Conservation (phyloP, 139 green algal genomes). For the Chlorella ohadii region DNA sequence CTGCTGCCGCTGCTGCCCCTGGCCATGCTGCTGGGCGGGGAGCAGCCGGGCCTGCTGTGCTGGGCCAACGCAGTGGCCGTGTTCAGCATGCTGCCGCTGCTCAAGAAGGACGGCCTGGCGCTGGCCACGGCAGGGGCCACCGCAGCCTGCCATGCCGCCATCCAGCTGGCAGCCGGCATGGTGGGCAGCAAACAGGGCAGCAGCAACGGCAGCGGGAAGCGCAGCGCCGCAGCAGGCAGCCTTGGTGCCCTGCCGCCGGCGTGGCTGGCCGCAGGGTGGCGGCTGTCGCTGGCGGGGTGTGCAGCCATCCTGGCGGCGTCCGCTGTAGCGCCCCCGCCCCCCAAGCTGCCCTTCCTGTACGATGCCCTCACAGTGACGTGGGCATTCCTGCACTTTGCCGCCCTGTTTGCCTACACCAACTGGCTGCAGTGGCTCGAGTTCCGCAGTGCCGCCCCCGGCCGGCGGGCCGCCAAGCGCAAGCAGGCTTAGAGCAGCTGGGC, state of each 20-base stretch:
- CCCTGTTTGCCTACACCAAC: constrained; percentile 25
- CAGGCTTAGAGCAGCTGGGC: neutral
- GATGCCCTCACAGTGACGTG: constrained; percentile 42
- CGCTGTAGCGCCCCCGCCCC: constrained; percentile 29
- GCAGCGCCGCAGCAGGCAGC: neutral
- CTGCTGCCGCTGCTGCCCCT: constrained; percentile 91
- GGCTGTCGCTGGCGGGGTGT: neutral
- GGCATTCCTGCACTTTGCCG: constrained; percentile 35
- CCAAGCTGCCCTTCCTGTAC: constrained; percentile 37
- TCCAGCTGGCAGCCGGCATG: neutral
- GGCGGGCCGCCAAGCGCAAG: neutral
- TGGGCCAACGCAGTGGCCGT: constrained; percentile 66
- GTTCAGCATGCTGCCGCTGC: constrained; percentile 94
- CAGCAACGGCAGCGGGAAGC: neutral
- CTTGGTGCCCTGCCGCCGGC: neutral
- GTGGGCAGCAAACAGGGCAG: neutral
- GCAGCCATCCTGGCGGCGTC: neutral
- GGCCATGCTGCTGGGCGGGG: constrained; percentile 68
- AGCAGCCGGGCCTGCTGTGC: constrained; percentile 59
- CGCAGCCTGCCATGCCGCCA: constrained; percentile 10
- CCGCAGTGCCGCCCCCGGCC: neutral
- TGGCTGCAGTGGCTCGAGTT: constrained; percentile 12
- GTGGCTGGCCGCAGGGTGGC: neutral
- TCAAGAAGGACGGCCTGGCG: constrained; percentile 82
- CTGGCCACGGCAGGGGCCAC: constrained; percentile 58